Evolutionary conservation across 768 basidiomycete species (phyloP).

Genomic region (Boletus sensibilis): DNA sequence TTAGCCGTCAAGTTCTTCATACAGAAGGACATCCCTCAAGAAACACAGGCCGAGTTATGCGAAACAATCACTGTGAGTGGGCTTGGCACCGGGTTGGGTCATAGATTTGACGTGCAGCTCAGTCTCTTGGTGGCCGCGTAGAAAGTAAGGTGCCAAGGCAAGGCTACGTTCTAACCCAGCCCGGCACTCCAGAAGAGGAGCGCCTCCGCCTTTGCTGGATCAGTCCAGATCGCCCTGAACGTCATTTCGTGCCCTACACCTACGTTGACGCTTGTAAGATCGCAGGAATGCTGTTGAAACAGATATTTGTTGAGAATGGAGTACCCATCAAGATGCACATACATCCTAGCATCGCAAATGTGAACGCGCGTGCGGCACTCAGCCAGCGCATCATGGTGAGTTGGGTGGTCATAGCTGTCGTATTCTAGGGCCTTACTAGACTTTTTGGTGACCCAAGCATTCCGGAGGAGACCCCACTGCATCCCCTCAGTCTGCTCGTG

Average conservation of each 20-base stretch:
- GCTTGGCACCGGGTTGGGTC: neutral
- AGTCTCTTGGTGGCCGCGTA: slow-evolving; percentile 76
- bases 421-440: neutral
- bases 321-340: slow-evolving; percentile 74
- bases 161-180: slow-evolving; percentile 71
- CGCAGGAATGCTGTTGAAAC: slow-evolving; percentile 68
- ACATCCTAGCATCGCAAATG: slow-evolving; percentile 76
- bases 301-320: slow-evolving; percentile 71
- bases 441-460: slow-evolving; percentile 46
- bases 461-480: slow-evolving; percentile 79
- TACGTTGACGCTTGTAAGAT: slow-evolving; percentile 84
- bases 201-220: slow-evolving; percentile 77
- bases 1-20: slow-evolving; percentile 81
- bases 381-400: slow-evolving; percentile 69
- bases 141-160: slow-evolving; percentile 76
- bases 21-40: slow-evolving; percentile 71
- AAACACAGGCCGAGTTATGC: slow-evolving; percentile 67
- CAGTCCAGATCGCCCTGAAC: slow-evolving; percentile 64
- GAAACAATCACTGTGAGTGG: slow-evolving; percentile 65
- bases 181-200: slow-evolving; percentile 66
- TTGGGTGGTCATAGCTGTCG: slow-evolving; percentile 3
- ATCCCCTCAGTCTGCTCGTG: slow-evolving; percentile 65
- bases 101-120: slow-evolving; percentile 4
- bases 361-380: slow-evolving; percentile 66
- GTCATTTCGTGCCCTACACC: slow-evolving; percentile 78